Evolutionary conservation across 305 asterid species (phyloP).

Genomic region (Ilex paraguariensis): DNA sequence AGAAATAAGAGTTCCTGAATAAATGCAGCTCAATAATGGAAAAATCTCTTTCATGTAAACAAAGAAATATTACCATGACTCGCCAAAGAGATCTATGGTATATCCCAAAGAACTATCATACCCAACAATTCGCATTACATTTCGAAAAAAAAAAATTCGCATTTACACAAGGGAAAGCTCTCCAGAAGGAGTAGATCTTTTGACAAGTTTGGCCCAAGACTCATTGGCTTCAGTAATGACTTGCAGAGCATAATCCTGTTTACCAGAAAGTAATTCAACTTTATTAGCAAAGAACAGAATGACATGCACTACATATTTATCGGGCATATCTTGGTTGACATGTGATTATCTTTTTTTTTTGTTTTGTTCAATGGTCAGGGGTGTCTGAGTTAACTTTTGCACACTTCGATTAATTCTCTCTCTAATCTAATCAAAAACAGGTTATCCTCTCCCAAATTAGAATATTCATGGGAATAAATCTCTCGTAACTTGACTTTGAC

Average conservation of each 20-base stretch:
- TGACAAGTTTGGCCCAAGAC: slow-evolving; percentile 90
- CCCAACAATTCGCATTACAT: neutral
- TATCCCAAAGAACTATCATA: neutral
- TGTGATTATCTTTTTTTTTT: neutral
- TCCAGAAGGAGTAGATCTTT: slow-evolving; percentile 76
- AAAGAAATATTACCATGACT: neutral
- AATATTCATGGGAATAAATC: neutral
- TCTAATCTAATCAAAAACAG: no score
- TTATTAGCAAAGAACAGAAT: neutral
- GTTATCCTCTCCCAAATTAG: no score
- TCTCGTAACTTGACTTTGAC: no score
- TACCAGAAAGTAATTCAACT: neutral
- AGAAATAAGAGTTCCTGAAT: neutral
- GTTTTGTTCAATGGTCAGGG: neutral
- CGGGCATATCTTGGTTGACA: no score
- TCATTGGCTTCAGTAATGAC: slow-evolving; percentile 79
- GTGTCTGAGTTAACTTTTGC: no score
- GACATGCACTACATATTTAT: neutral
- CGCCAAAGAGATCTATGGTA: neutral
- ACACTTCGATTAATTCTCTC: no score
- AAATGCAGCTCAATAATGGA: neutral
- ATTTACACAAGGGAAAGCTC: slow-evolving; percentile 79
- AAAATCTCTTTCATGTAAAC: neutral
- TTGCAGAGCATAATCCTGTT: slow-evolving; percentile 83
- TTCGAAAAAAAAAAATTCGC: no score